Conservation (phyloP, 805 yeast genomes). For the Nakazawaea populi region DNA sequence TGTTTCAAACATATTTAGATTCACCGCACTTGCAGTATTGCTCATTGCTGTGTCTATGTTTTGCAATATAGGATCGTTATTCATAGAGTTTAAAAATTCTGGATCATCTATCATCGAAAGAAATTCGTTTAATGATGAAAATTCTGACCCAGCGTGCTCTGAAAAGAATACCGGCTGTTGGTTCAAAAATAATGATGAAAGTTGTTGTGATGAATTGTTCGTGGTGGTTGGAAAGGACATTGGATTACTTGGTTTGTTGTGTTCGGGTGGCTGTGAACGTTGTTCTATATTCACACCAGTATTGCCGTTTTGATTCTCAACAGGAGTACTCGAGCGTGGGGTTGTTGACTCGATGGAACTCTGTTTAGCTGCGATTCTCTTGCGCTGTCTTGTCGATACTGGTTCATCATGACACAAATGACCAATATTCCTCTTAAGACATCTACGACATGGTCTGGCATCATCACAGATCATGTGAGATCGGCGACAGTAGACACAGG, state of each 20-base stretch:
- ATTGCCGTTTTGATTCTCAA: background rate
- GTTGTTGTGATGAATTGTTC: background rate
- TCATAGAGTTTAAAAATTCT: conserved; percentile 44
- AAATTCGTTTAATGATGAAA: conserved; percentile 83
- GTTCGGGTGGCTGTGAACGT: background rate
- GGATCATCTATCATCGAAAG: conserved; percentile 88
- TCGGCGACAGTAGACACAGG: conserved; percentile 88
- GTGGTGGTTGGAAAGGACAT: background rate
- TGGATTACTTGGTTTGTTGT: background rate
- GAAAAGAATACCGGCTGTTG: conserved; percentile 81
- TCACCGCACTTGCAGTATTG: conserved; percentile 3
- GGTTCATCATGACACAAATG: conserved; percentile 82
- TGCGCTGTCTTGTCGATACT: conserved; percentile 32
- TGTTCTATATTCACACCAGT: background rate
- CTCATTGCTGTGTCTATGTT: conserved; percentile 23
- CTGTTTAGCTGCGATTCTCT: conserved; percentile 9
- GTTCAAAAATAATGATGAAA: conserved; percentile 20
- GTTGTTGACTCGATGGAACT: conserved; percentile 7
- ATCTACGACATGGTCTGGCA: conserved; percentile 68
- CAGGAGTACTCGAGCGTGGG: conserved; percentile 7
- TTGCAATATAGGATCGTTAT: conserved; percentile 30
- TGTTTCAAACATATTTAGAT: conserved; percentile 2
- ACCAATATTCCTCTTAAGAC: conserved; percentile 82
- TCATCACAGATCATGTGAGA: conserved; percentile 94
- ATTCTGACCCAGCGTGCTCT: conserved; percentile 91